Evolutionary conservation across 192 early-diverging fungal species (phyloP).

Genomic region (Entophlyctis helioformis): DNA sequence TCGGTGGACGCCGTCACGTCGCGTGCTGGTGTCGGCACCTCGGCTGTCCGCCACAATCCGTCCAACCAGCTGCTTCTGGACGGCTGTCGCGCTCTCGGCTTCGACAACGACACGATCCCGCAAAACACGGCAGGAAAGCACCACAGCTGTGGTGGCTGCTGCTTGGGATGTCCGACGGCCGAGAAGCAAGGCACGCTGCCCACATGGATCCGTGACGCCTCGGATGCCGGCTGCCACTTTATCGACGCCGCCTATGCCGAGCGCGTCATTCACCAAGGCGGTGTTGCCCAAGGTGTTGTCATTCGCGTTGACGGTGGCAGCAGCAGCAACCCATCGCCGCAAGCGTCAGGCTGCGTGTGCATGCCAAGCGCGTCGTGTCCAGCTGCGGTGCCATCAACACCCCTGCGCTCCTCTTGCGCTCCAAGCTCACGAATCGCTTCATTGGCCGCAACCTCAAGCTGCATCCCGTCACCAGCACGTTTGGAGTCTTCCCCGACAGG

Average conservation of each 20-base stretch:
- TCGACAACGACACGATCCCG: slow-evolving; percentile 36
- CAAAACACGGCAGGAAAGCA: slow-evolving; percentile 47
- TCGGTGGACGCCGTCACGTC: slow-evolving; percentile 41
- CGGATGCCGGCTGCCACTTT: slow-evolving; percentile 46
- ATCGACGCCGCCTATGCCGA: slow-evolving; percentile 44
- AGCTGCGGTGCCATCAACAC: slow-evolving; percentile 53
- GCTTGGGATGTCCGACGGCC: slow-evolving; percentile 56
- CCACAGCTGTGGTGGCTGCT: slow-evolving; percentile 55
- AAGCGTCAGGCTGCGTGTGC: slow-evolving; percentile 22
- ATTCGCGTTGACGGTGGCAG: slow-evolving; percentile 16
- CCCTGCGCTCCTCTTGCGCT: slow-evolving; percentile 48
- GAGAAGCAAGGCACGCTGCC: slow-evolving; percentile 55
- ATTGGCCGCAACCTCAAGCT: slow-evolving; percentile 55
- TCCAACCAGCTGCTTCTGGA: slow-evolving; percentile 53
- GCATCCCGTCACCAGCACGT: no score
- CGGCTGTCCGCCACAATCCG: slow-evolving; percentile 45
- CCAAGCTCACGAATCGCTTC: slow-evolving; percentile 53
- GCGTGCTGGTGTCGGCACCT: slow-evolving; percentile 41
- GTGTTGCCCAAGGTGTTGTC: slow-evolving; percentile 44
- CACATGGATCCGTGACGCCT: slow-evolving; percentile 61
- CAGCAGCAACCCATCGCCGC: background rate
- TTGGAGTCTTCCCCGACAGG: no score
- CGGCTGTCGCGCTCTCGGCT: slow-evolving; percentile 56
- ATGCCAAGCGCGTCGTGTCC: slow-evolving; percentile 44
- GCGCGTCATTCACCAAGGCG: slow-evolving; percentile 37